Percentiles rank a stretch among this genome's conserved stretches.
Conservation (phyloP, 495 filamentous ascomycete species). For the Xanthoparmelia taractica region DNA sequence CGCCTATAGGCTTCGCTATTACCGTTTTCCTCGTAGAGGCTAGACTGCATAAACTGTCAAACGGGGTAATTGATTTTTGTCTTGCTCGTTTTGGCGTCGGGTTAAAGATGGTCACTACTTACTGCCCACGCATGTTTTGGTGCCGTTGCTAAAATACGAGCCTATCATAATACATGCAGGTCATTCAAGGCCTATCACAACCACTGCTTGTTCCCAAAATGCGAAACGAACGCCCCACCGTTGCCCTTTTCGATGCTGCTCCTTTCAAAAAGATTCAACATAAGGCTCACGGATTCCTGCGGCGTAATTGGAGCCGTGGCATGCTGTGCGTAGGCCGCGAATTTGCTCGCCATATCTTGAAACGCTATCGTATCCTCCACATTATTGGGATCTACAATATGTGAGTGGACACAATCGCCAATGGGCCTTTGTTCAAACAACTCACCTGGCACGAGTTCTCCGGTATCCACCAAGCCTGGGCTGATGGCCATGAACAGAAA, state of each 20-base stretch:
- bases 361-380: slow-evolving; percentile 32
- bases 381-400: slow-evolving; percentile 29
- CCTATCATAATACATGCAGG: too few relatives aligned
- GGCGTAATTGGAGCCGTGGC: slow-evolving; percentile 42
- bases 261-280: slow-evolving; percentile 36
- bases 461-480: slow-evolving; percentile 43
- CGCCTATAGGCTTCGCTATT: too few relatives aligned
- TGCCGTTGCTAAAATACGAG: too few relatives aligned
- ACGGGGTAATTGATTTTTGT: too few relatives aligned
- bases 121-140: too few relatives aligned
- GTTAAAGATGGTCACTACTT: too few relatives aligned
- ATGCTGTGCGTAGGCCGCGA: slow-evolving; percentile 40
- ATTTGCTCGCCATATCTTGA: slow-evolving; percentile 29
- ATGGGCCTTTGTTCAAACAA: not conserved
- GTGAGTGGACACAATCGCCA: slow-evolving; percentile 21
- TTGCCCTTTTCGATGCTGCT: slow-evolving; percentile 42
- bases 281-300: slow-evolving; percentile 35
- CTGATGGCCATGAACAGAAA: slow-evolving; percentile 44
- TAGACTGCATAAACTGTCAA: too few relatives aligned
- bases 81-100: too few relatives aligned
- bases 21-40: not conserved
- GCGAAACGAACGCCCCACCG: slow-evolving; percentile 48
- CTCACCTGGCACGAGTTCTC: slow-evolving; percentile 6
- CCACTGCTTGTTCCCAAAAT: slow-evolving; percentile 49
- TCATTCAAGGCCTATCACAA: too few relatives aligned